phyloP scores from a whole-genome alignment of 148 eudicot genomes.

The Rhododendron griersonianum region DNA sequence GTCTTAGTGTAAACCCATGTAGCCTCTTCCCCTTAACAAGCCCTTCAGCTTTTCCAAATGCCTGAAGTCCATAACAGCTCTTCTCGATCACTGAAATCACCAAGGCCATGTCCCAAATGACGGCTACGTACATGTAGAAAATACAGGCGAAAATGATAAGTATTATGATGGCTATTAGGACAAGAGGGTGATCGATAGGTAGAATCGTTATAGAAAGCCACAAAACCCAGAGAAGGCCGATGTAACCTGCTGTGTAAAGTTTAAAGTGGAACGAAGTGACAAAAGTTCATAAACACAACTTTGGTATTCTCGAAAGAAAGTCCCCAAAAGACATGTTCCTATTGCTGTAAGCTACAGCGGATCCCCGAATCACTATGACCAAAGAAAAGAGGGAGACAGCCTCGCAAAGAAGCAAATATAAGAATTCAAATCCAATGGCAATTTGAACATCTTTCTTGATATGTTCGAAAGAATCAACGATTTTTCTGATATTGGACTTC shows the following conservation, averaged over 20 bases:
- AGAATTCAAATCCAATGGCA: background rate
- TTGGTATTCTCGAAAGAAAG: background rate
- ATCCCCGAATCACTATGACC: background rate
- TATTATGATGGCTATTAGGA: background rate
- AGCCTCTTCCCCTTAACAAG: conserved; percentile 40
- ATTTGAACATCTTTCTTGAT: background rate
- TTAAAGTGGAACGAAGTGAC: background rate
- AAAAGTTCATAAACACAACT: background rate
- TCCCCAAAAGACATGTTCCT: background rate
- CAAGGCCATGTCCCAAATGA: background rate
- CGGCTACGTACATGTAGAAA: background rate
- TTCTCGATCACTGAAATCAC: background rate
- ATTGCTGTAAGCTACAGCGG: background rate
- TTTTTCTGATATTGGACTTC: background rate
- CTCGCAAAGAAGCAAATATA: background rate
- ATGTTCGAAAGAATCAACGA: too few species aligned
- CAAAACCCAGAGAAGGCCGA: background rate
- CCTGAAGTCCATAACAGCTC: background rate
- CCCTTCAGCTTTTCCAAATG: conserved; percentile 18
- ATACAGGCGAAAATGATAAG: background rate
- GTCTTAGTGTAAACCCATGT: conserved; percentile 19
- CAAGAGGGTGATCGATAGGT: background rate
- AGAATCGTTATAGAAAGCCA: background rate
- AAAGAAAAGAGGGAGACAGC: background rate
- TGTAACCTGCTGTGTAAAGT: background rate